Base-by-base conservation (phyloP, 768 basidiomycete genomes). In the Bullera alba region DNA sequence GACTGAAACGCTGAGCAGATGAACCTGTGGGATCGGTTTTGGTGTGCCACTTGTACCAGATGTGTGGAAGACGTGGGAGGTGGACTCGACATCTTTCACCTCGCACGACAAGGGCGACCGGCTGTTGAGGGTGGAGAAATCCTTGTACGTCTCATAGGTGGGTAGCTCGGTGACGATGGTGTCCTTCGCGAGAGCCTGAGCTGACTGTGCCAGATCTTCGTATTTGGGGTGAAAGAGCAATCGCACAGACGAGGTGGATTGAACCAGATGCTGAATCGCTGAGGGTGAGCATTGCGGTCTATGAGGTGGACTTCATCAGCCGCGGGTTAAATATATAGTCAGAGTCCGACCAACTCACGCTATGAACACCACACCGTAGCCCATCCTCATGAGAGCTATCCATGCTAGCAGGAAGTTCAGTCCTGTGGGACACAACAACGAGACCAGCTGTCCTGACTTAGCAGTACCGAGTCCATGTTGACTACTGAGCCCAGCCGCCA, bases 11-110 rank as follows among this genome's bases (percentile, higher is more conserved):
- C 75, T 49, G 69, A 55, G 35, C 61, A 58, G 25, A 76, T 77
- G 22, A 74, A 76, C 61, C 75, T 66, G 47, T 2, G 63, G 61
- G 30, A 69, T 69, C 1, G 64, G 65, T 50, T 71, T 80, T 1
- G 79, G 79, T 43, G 73, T 77, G 0, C 79, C 80, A 12, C 80
- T 80, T 43, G 76, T 60, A 25, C 79, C 79, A 2, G 74, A 75
- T 4, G 76, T 76, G 54, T 79, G 79, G 42, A 79, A 69, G 52
- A 69, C 32, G 41, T 69, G 67, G 3, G 67, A 69, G n/a, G 57
- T 42, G 0, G 53, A 36, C 14, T 58, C n/a, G n/a, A n/a, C n/a
- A n/a, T n/a, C n/a, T n/a, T n/a, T n/a, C n/a, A 46, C 32, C n/a
- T 2, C 12, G 17, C 4, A 17, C 16, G 65, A 71, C 67, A 66